Evolutionary conservation across 2,329 filamentous ascomycete genomes (phyloP), one percentile per base, ranked within the genome.

Genomic region (Ascochyta pisi): DNA sequence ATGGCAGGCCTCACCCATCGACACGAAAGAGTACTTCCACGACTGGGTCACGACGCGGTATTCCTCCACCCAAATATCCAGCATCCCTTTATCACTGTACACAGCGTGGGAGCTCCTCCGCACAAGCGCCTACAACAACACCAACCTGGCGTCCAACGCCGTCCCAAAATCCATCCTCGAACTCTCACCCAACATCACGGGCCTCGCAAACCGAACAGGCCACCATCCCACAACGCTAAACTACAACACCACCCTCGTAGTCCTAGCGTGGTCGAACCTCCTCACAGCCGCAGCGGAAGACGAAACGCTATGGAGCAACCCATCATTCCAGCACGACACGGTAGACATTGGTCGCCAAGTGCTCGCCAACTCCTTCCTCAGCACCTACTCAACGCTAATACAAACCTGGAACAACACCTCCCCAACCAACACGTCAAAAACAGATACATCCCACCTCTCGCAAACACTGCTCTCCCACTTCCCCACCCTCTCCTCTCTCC

Each of bases 281-380:
- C 74, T 77, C 58, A 42, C 62, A 1, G 79, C 80, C 9, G 68
- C 76, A 0, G 43, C 58, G 2, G 31, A 60, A 4, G 64, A 76
- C 4, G 54, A 67, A 0, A 34, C 35, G 0, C 71, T 83, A 1
- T 82, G 78, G 76, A 40, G 58, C 9, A 75, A 79, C 48, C 67
- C 77, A 26, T 69, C 77, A 0, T 83, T 79, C 61, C 69, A 70
- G 23, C 77, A 81, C 57, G 82, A 84, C 54, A 63, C 82, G 26
- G 74, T 81, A n/a, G 81, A 83, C 60, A 68, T 82, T 12, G 79
- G 80, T 2, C 74, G 81, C 1, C 81, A 84, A 64, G 77, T 83
- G 13, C 62, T 82, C 38, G 74, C 75, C 40, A 82, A 83, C 63
- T 72, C 71, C 6, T 83, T 83, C 61, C 72, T 74, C n/a, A 59